Conservation (phyloP, 2,329 filamentous ascomycete genomes). For the Thielaviopsis ethacetica region DNA sequence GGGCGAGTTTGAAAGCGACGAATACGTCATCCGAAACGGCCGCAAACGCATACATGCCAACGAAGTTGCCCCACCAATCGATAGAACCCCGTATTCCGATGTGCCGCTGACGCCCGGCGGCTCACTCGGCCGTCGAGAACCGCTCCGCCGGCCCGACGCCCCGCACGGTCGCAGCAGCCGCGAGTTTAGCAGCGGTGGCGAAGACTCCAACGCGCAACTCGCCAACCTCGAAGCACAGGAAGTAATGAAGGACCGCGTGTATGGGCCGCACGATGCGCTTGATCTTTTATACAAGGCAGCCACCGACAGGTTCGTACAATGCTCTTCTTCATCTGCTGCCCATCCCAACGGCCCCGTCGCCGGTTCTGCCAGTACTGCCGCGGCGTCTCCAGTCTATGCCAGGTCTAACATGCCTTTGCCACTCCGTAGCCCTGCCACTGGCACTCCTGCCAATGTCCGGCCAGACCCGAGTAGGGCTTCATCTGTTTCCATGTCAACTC, state of each 20-base stretch:
- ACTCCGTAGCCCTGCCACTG: slow-evolving; percentile 29
- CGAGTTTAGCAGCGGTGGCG: slow-evolving; percentile 19
- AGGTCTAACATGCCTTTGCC: slow-evolving; percentile 77
- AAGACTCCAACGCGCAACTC: slow-evolving; percentile 43
- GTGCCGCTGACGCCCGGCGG: slow-evolving; percentile 50
- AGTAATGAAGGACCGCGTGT: slow-evolving; percentile 57
- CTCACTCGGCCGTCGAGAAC: slow-evolving; percentile 47
- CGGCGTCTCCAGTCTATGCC: neutral
- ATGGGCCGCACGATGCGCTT: slow-evolving; percentile 81
- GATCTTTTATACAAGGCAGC: slow-evolving; percentile 83
- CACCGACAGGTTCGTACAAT: slow-evolving; percentile 36
- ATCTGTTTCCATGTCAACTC: slow-evolving; percentile 2
- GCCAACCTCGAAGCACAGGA: slow-evolving; percentile 49
- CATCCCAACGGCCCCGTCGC: neutral
- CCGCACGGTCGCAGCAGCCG: slow-evolving; percentile 18
- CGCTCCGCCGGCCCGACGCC: slow-evolving; percentile 43
- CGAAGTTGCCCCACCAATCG: slow-evolving; percentile 20
- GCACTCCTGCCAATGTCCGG: slow-evolving; percentile 5
- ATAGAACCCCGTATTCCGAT: slow-evolving; percentile 30
- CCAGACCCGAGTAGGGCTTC: slow-evolving; percentile 10
- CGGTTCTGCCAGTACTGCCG: neutral
- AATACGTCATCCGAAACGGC: slow-evolving; percentile 58
- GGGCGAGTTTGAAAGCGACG: slow-evolving; percentile 34
- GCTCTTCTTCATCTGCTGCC: slow-evolving; percentile 4
- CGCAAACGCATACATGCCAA: slow-evolving; percentile 43